Evolutionary conservation across 495 filamentous ascomycete genomes (phyloP).

Genomic region (Aspergillus wentii): DNA sequence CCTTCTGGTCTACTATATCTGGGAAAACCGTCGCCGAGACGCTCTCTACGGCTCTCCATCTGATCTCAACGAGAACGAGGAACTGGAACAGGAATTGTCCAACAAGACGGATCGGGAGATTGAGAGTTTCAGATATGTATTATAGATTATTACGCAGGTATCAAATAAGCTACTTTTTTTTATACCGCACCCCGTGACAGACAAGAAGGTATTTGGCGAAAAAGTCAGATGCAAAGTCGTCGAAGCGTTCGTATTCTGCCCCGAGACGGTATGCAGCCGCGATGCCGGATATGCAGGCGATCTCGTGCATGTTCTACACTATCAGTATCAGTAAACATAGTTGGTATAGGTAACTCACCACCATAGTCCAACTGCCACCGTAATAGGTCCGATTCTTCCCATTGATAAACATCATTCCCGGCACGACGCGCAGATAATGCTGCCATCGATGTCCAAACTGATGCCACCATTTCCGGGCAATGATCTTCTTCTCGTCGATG

Average conservation of each 20-base stretch:
- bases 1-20: conserved; percentile 22
- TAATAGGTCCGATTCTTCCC: conserved; percentile 62
- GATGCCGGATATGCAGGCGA: conserved; percentile 72
- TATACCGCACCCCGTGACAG: conserved; percentile 47
- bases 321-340: background rate
- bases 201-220: conserved; percentile 51
- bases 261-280: conserved; percentile 76
- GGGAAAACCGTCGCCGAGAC: conserved; percentile 26
- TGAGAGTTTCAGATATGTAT: conserved; percentile 28
- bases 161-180: too few relatives aligned
- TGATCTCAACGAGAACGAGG: conserved; percentile 17
- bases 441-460: conserved; percentile 79
- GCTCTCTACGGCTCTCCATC: conserved; percentile 17
- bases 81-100: conserved; percentile 25
- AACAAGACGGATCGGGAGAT: conserved; percentile 33
- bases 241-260: conserved; percentile 64
- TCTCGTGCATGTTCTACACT: conserved; percentile 70
- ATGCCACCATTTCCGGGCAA: conserved; percentile 78
- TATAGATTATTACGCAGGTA: too few relatives aligned
- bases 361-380: conserved; percentile 73
- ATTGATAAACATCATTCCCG: conserved; percentile 78
- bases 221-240: conserved; percentile 55
- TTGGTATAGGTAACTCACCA: conserved; percentile 40
- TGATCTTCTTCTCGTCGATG: conserved; percentile 65
- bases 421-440: conserved; percentile 73